Conservation (phyloP, 495 filamentous ascomycete genomes). For the Immersiella caudata region DNA sequence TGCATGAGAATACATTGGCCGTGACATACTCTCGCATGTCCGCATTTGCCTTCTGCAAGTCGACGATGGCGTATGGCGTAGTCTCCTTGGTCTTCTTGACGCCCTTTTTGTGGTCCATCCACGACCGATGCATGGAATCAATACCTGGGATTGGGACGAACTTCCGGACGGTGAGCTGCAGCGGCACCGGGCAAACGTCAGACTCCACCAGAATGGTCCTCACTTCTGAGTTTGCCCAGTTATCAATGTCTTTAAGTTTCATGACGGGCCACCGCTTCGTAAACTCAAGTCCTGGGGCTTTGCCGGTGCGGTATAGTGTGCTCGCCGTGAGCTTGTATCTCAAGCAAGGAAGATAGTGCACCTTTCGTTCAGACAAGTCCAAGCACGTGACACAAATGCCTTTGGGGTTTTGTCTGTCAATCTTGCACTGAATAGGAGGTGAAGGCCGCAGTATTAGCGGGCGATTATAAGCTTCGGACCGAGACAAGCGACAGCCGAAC, state of each 20-base stretch:
- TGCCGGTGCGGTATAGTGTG: conserved; percentile 23
- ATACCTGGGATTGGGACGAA: conserved; percentile 25
- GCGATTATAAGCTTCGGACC: not conserved
- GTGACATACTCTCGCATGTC: conserved; percentile 24
- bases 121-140: conserved; percentile 26
- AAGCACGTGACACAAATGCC: conserved; percentile 31
- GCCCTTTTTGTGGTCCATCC: conserved; percentile 26
- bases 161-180: conserved; percentile 26
- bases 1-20: conserved; percentile 14
- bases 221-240: conserved; percentile 22
- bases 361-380: conserved; percentile 16
- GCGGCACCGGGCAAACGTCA: conserved; percentile 26
- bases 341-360: conserved; percentile 28
- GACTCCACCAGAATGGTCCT: conserved; percentile 25
- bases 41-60: conserved; percentile 21
- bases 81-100: conserved; percentile 21
- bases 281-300: conserved; percentile 26
- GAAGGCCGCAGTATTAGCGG: not conserved
- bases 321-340: conserved; percentile 29
- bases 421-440: conserved; percentile 8
- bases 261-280: conserved; percentile 29
- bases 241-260: conserved; percentile 29
- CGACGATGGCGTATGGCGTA: conserved; percentile 28
- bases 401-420: conserved; percentile 20
- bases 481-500: not conserved